These are phyloP conservation scores for Cytospora piceicola DNA, from an alignment of 2,329 filamentous ascomycete genomes.

Conservation along the genomic window DNA sequence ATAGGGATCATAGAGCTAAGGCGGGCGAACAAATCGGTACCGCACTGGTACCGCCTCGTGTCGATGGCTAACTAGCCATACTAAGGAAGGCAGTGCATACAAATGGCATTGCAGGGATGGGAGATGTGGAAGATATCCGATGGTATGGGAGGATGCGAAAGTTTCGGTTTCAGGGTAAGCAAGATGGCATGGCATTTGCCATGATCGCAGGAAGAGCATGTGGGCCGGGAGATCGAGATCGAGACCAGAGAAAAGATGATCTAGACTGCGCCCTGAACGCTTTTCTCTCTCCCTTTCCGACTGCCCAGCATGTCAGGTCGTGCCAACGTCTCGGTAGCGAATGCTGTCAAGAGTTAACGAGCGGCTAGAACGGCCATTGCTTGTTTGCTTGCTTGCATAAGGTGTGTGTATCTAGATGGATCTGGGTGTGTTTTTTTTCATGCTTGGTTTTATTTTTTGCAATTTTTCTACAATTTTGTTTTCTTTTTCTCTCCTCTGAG, in stretches of 20 bases:
- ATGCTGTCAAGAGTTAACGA: background rate
- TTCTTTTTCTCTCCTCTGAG: too few species aligned
- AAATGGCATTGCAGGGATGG: background rate
- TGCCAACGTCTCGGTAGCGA: background rate
- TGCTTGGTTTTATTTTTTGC: too few species aligned
- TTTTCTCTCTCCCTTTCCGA: too few species aligned
- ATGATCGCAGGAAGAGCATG: conserved; percentile 26
- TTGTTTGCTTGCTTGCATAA: background rate
- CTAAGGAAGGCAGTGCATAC: background rate
- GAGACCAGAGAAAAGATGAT: too few species aligned
- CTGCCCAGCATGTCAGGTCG: conserved; percentile 3
- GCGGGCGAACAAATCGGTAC: conserved; percentile 6
- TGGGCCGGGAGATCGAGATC: conserved; percentile 25
- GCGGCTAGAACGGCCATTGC: background rate
- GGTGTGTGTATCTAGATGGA: background rate
- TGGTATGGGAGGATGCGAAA: conserved; percentile 16
- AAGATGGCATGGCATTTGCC: conserved; percentile 20
- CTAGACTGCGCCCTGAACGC: background rate
- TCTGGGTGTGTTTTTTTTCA: background rate
- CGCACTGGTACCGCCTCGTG: background rate
- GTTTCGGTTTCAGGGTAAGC: background rate
- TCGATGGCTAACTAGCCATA: background rate
- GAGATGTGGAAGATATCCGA: conserved; percentile 2
- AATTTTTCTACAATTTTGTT: too few species aligned
- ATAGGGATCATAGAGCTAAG: background rate